Conservation (phyloP, 176 grass and related monocot species). For the Bothriochloa decipiens region DNA sequence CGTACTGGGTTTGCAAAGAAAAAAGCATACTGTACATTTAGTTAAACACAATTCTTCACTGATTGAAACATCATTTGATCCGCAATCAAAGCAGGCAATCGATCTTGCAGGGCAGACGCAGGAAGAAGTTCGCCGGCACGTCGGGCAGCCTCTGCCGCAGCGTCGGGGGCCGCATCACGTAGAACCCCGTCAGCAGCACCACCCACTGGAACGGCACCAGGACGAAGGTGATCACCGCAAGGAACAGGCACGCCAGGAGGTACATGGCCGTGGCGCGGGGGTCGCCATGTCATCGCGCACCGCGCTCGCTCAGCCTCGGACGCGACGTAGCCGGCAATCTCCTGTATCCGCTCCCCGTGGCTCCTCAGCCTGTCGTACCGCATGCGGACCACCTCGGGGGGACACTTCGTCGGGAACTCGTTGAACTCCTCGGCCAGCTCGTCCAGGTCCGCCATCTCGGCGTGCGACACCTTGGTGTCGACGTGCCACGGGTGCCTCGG, state of each 20-base stretch:
- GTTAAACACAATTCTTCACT: no score
- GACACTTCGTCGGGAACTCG: constrained; percentile 63
- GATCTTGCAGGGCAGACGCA: constrained; percentile 65
- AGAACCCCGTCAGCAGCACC: constrained; percentile 62
- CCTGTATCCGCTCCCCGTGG: constrained; percentile 67
- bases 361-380: constrained; percentile 79
- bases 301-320: constrained; percentile 57
- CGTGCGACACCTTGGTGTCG: constrained; percentile 72
- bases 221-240: constrained; percentile 46
- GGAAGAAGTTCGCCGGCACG: constrained; percentile 66
- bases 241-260: constrained; percentile 52
- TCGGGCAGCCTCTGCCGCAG: constrained; percentile 65
- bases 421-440: constrained; percentile 95
- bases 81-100: constrained; percentile 60
- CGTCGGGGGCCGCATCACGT: constrained; percentile 70
- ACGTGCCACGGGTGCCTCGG: constrained; percentile 71
- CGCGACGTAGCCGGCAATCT: constrained; percentile 72
- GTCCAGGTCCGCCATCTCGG: constrained; percentile 56
- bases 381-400: constrained; percentile 71
- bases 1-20: no score
- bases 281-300: constrained; percentile 63
- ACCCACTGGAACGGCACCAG: constrained; percentile 65
- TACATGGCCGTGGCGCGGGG: constrained; percentile 70
- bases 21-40: no score
- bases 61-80: no score